phyloP scores from a whole-genome alignment of 192 early-diverging fungal species.

The Paraglomus brasilianum region DNA sequence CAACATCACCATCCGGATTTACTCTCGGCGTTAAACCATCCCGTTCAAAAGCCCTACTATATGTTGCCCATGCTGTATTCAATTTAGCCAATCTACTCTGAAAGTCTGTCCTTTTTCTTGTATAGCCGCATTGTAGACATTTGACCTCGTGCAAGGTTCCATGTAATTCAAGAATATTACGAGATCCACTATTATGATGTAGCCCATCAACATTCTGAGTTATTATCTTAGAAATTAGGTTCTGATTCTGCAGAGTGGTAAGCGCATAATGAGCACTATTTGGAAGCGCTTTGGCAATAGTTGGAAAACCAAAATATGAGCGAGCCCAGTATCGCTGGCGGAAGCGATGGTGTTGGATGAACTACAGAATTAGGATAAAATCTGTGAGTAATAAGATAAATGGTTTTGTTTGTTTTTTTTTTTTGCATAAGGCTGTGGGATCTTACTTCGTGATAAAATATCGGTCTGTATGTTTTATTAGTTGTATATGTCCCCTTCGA shows the following conservation, averaged over 20 bases:
- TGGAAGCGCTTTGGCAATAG: slow-evolving; percentile 64
- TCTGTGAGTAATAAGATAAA: background rate
- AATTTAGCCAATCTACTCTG: slow-evolving; percentile 61
- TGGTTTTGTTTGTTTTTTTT: too few species aligned
- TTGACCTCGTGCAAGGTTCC: slow-evolving; percentile 73
- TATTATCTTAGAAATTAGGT: slow-evolving; percentile 59
- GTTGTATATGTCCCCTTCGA: slow-evolving; percentile 61
- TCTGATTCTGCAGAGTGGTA: slow-evolving; percentile 45
- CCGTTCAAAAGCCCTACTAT: slow-evolving; percentile 41
- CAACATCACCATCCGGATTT: slow-evolving; percentile 85
- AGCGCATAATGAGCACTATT: slow-evolving; percentile 73
- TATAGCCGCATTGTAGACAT: slow-evolving; percentile 69
- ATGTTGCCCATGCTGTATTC: slow-evolving; percentile 67
- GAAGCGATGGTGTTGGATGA: slow-evolving; percentile 54
- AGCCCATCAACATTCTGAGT: slow-evolving; percentile 94
- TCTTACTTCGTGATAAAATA: slow-evolving; percentile 69
- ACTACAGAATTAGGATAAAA: too few species aligned
- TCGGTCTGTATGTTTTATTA: slow-evolving; percentile 79
- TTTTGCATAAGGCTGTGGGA: slow-evolving; percentile 3
- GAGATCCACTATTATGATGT: slow-evolving; percentile 61
- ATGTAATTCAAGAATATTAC: slow-evolving; percentile 77
- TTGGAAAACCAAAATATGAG: slow-evolving; percentile 78
- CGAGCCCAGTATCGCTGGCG: slow-evolving; percentile 92
- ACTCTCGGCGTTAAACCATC: slow-evolving; percentile 49
- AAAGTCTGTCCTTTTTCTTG: slow-evolving; percentile 54